phyloP scores from a whole-genome alignment of 2,329 filamentous ascomycete genomes.

The Metarhizium robertsii region DNA sequence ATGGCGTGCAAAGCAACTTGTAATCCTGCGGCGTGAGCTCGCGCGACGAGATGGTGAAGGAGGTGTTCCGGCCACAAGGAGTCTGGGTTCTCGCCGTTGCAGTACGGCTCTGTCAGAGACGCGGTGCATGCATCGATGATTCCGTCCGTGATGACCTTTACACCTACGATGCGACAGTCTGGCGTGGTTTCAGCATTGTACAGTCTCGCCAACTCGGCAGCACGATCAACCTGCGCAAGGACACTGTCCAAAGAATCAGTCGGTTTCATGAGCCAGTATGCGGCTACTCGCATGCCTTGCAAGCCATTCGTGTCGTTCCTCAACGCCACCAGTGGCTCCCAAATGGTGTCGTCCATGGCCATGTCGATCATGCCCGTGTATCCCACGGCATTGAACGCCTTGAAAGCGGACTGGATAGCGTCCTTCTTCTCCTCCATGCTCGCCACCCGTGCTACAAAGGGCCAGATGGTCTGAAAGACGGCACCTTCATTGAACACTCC shows the following conservation, averaged over 20 bases:
- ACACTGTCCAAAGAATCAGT: slow-evolving; percentile 28
- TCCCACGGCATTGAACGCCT: slow-evolving; percentile 40
- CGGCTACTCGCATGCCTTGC: slow-evolving; percentile 34
- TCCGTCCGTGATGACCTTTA: slow-evolving; percentile 58
- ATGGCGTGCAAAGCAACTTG: slow-evolving; percentile 59
- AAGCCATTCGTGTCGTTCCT: slow-evolving; percentile 22
- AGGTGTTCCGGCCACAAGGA: slow-evolving; percentile 46
- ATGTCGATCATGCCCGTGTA: slow-evolving; percentile 50
- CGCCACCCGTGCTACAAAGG: slow-evolving; percentile 38
- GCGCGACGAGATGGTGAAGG: slow-evolving; percentile 42
- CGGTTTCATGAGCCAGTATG: slow-evolving; percentile 49
- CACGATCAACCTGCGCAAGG: slow-evolving; percentile 38
- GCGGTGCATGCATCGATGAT: slow-evolving; percentile 58
- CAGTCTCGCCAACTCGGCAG: slow-evolving; percentile 31
- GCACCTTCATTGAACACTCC: slow-evolving; percentile 44
- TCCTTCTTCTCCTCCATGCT: slow-evolving; percentile 37
- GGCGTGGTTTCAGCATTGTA: slow-evolving; percentile 26
- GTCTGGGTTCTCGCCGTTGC: slow-evolving; percentile 34
- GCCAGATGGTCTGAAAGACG: slow-evolving; percentile 45
- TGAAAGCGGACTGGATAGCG: slow-evolving; percentile 37
- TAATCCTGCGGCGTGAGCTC: slow-evolving; percentile 42
- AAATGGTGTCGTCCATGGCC: slow-evolving; percentile 51
- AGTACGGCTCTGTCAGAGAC: slow-evolving; percentile 49
- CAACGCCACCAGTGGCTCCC: slow-evolving; percentile 40
- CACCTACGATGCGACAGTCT: slow-evolving; percentile 42